Conservation (phyloP, 129 eudicot genomes). For the Saposhnikovia divaricata region DNA sequence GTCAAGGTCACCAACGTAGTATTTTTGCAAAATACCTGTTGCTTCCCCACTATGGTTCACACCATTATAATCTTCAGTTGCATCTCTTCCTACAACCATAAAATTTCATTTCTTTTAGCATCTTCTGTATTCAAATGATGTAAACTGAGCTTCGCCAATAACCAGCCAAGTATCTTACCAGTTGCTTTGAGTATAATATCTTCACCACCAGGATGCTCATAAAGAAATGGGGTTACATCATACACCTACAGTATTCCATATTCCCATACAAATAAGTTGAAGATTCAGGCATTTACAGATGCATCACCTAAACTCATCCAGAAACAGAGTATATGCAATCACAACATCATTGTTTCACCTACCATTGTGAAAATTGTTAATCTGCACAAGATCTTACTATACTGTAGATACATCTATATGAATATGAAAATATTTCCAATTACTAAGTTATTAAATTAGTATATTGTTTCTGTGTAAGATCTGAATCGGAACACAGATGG, state of each 20-base stretch:
- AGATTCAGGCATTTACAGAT: neutral
- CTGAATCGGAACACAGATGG: too few relatives aligned
- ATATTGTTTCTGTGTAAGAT: too few relatives aligned
- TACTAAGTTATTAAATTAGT: too few relatives aligned
- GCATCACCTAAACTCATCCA: neutral
- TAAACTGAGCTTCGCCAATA: neutral
- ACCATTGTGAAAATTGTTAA: neutral
- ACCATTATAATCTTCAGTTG: slow-evolving; percentile 75
- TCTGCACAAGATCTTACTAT: too few relatives aligned
- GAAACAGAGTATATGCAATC: neutral
- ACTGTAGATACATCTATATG: too few relatives aligned
- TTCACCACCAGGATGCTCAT: slow-evolving; percentile 89
- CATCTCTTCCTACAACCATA: slow-evolving; percentile 55
- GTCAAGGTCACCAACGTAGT: slow-evolving; percentile 62
- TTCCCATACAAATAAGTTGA: neutral
- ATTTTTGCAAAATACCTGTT: slow-evolving; percentile 33
- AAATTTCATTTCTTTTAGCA: neutral
- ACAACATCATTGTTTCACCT: neutral
- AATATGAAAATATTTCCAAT: too few relatives aligned
- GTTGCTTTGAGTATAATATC: slow-evolving; percentile 53
- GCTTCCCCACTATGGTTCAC: slow-evolving; percentile 69
- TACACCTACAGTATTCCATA: slow-evolving; percentile 40
- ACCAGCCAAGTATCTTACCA: slow-evolving; percentile 23
- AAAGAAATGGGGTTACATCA: slow-evolving; percentile 63
- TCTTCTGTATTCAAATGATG: neutral